Evolutionary conservation across 75 land plant species (phyloP).

Genomic region (Pseudotsuga menziesii): DNA sequence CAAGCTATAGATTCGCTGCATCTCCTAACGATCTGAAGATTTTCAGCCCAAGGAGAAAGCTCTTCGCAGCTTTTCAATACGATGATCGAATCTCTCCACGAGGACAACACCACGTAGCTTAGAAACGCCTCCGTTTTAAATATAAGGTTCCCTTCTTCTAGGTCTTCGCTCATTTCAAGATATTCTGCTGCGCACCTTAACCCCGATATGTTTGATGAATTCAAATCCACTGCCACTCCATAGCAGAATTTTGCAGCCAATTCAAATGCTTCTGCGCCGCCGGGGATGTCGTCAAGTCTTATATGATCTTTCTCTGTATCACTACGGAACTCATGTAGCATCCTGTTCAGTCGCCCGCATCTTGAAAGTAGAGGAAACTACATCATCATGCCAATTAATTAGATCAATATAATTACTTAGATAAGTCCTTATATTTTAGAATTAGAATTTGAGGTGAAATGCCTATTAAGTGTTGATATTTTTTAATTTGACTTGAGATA

Average conservation of each 20-base stretch:
- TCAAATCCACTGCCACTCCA: constrained; percentile 66
- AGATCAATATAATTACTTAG: too few relatives aligned
- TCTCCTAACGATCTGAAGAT: constrained; percentile 76
- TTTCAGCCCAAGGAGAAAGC: constrained; percentile 84
- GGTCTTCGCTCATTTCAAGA: constrained; percentile 83
- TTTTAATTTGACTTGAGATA: too few relatives aligned
- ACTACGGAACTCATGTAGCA: constrained; percentile 47
- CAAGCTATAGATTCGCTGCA: constrained; percentile 58
- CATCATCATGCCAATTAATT: background rate
- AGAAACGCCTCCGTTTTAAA: constrained; percentile 86
- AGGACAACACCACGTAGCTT: constrained; percentile 73
- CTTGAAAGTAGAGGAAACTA: constrained; percentile 79
- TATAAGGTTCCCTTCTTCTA: constrained; percentile 84
- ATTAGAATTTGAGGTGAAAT: too few relatives aligned
- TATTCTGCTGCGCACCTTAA: constrained; percentile 79
- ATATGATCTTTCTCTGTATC: constrained; percentile 42
- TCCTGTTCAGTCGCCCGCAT: constrained; percentile 71
- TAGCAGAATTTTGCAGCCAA: constrained; percentile 89
- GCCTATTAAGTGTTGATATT: too few relatives aligned
- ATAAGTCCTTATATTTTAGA: too few relatives aligned
- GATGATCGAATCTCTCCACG: constrained; percentile 82
- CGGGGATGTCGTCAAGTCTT: constrained; percentile 56
- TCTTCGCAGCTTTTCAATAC: constrained; percentile 71
- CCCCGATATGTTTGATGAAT: constrained; percentile 68
- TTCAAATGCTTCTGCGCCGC: constrained; percentile 81